Evolutionary conservation across 805 yeast species (phyloP), one percentile per base, ranked within the genome.

Genomic region (Barnettozyma siamensis): DNA sequence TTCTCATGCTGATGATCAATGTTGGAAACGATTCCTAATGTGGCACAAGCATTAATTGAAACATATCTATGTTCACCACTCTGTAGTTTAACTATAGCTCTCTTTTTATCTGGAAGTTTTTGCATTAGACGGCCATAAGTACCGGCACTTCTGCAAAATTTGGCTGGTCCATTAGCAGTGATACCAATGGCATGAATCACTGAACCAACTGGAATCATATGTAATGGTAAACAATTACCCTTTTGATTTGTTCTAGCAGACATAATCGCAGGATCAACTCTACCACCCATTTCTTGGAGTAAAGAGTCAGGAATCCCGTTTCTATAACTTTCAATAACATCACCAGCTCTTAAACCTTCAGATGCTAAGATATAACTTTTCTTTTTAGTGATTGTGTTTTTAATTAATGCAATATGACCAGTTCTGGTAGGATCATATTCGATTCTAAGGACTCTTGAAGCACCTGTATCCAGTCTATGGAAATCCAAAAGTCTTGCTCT

Each of bases 351-450:
- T 59, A 91, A 68, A 11, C 98, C 99, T 47, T 88, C 91, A 43
- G 93, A 78, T 0, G 99, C 98, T 42, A 88, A 67, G 44, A 93
- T 86, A 62, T 93, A 93, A 10, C 91, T 74, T 45, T 80, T 65
- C 49, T 76, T 70, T 5, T 76, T 78, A 0, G 88, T 73, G 27
- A 66, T 73, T 37, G 69, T 63, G 62, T 83, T 83, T 62, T 82
- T 74, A 37, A 91, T 57, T 46, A 93, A 67, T 1, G 99, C 99
- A 60, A 93, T 83, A 65, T 93, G 99, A 7, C 93, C 83, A 4
- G 94, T 76, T 70, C 99, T 78, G 55, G 85, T 85, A 37, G 99
- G 99, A 65, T 93, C 99, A 59, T 88, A 88, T 64, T 93, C 99
- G 45, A 93, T 86, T 61, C 99, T 74, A 48, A 80, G 67, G 18